A percentile compares a stretch with the other conserved stretches of the same genome.
These are phyloP conservation scores for Micractinium conductrix DNA, from an alignment of 139 green algal genomes.

Conservation along the genomic window DNA sequence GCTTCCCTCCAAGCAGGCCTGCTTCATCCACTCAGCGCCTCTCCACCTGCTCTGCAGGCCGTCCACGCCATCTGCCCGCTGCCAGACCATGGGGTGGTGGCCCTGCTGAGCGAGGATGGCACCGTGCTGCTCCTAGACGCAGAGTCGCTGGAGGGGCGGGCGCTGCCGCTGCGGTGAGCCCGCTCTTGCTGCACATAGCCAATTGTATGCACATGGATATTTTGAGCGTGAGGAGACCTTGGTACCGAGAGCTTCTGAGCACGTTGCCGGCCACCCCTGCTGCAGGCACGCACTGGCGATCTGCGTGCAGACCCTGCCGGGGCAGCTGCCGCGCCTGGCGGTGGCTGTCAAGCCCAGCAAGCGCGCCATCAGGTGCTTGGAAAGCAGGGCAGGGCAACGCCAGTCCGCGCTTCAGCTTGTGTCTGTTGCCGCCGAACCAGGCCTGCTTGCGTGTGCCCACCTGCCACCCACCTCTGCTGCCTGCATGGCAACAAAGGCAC, in stretches of 20 bases:
- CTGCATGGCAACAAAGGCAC: too few species aligned
- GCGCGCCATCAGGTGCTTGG: slow-evolving; percentile 7
- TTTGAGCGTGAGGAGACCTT: too few species aligned
- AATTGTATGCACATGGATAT: too few species aligned
- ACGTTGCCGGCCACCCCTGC: too few species aligned
- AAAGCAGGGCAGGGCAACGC: too few species aligned
- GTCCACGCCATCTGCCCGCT: slow-evolving; percentile 4
- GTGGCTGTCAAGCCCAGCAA: slow-evolving; percentile 42
- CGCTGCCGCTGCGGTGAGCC: slow-evolving; percentile 13
- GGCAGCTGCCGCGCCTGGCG: slow-evolving; percentile 32
- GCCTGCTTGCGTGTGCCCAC: not conserved
- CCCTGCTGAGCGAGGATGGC: slow-evolving; percentile 1
- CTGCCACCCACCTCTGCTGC: not conserved
- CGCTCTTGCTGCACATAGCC: not conserved
- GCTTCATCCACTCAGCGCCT: too few species aligned
- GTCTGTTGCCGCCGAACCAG: not conserved
- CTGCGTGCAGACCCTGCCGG: not conserved
- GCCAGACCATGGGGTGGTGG: not conserved
- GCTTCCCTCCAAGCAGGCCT: too few species aligned
- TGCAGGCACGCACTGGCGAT: slow-evolving; percentile 22
- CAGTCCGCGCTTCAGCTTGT: too few species aligned
- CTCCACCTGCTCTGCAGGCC: slow-evolving; percentile 13
- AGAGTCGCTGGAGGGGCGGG: not conserved
- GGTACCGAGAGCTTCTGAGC: too few species aligned
- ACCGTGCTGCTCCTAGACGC: slow-evolving; percentile 7